A percentile compares a stretch with the other conserved stretches of the same genome.
These are phyloP conservation scores for Canavalia gladiata DNA, from an alignment of 306 rosid genomes.

Conservation along the genomic window DNA sequence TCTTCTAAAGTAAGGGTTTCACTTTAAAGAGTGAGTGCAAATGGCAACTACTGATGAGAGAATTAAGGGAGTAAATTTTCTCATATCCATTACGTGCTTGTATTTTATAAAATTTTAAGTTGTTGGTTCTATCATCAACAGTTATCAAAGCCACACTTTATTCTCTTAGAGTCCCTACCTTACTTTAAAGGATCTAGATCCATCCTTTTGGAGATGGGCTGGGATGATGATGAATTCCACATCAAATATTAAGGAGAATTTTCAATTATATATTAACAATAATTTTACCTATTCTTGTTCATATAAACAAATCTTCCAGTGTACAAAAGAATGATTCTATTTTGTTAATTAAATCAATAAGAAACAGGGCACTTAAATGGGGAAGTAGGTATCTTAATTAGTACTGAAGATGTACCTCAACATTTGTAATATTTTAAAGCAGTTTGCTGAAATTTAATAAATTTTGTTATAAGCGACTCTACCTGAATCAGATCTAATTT, in stretches of 20 bases:
- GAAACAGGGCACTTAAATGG: slow-evolving; percentile 1
- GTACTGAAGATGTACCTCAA: slow-evolving; percentile 7
- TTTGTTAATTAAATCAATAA: slow-evolving; percentile 32
- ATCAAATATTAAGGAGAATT: neutral
- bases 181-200: too few species aligned
- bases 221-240: slow-evolving; percentile 17
- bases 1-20: too few species aligned
- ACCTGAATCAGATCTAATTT: slow-evolving; percentile 25
- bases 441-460: slow-evolving; percentile 22
- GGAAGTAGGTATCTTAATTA: neutral
- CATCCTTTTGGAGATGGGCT: slow-evolving; percentile 7
- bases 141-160: too few species aligned
- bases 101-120: too few species aligned
- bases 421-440: neutral
- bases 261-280: neutral
- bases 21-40: too few species aligned
- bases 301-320: slow-evolving; percentile 8
- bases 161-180: too few species aligned
- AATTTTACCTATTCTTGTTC: neutral
- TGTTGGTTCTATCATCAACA: too few species aligned
- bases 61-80: too few species aligned
- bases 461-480: neutral
- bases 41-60: too few species aligned
- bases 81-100: too few species aligned
- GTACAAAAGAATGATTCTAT: slow-evolving; percentile 5